phyloP scores from a whole-genome alignment of 2,329 filamentous ascomycete species.

The Phyllosticta paracitricarpa region DNA sequence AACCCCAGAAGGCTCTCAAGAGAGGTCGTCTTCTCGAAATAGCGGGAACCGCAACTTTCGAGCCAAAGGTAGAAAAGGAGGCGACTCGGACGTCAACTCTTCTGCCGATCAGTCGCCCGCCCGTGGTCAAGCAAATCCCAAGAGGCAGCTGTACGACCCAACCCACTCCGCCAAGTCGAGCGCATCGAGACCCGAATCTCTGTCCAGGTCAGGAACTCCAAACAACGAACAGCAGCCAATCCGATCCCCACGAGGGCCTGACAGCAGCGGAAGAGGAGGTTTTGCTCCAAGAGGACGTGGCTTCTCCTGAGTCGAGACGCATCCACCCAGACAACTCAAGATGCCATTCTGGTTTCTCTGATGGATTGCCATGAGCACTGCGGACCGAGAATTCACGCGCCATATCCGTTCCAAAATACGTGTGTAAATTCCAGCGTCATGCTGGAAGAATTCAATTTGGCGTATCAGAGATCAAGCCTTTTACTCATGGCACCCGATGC shows the following conservation, averaged over 20 bases:
- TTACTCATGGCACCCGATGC: not conserved
- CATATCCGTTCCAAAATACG: not conserved
- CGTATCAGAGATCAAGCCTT: not conserved
- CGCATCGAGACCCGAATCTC: slow-evolving; percentile 24
- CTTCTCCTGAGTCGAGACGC: not conserved
- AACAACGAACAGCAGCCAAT: slow-evolving; percentile 54
- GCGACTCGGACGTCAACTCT: slow-evolving; percentile 23
- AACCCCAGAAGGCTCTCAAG: slow-evolving; percentile 24
- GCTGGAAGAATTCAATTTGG: not conserved
- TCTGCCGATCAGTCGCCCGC: slow-evolving; percentile 27
- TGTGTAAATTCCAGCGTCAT: not conserved
- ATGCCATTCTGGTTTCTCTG: not conserved
- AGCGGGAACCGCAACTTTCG: slow-evolving; percentile 18
- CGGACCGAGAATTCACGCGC: not conserved
- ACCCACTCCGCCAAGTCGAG: slow-evolving; percentile 57
- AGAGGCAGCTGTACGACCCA: slow-evolving; percentile 68
- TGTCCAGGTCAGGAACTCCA: slow-evolving; percentile 40
- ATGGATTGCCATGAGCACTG: slow-evolving; percentile 2
- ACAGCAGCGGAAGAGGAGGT: slow-evolving; percentile 63
- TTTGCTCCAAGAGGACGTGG: slow-evolving; percentile 34
- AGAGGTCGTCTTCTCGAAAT: slow-evolving; percentile 18
- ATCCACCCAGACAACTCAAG: not conserved
- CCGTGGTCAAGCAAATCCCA: slow-evolving; percentile 29
- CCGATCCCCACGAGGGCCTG: slow-evolving; percentile 67
- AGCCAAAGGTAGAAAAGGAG: slow-evolving; percentile 26